Evolutionary conservation across 1,284 basidiomycete genomes (phyloP), one percentile per base, ranked within the genome.

Genomic region (Tilletia horrida): DNA sequence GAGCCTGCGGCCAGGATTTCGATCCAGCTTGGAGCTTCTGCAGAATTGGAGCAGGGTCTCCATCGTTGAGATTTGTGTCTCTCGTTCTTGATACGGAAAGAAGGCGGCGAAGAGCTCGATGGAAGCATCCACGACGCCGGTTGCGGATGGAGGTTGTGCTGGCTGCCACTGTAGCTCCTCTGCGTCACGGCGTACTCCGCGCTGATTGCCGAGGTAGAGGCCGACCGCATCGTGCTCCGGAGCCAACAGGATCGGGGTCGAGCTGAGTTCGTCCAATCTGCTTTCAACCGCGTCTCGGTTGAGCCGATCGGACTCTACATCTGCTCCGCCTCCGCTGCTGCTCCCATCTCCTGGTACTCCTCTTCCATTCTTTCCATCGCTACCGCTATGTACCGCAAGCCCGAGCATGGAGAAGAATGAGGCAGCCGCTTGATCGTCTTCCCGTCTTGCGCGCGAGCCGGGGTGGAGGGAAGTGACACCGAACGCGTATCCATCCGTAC

Each of bases 401-500:
- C 35, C 43, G n/a, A 27, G 23, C 40, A 63, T 14, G 13, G 55
- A 40, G 21, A 69, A 44, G 48, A 66, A 61, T 13, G 48, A 63
- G 14, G 62, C 52, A 27, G 55, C 65, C 18, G 35, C 73, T 1
- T 62, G 11, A 50, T 67, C 63, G 52, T 69, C 61, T 73, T 73
- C 6, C 81, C 79, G 1, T 83, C 84, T 3, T 71, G 70, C 55
- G 29, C 55, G 55, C 25, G 55, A 63, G 61, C 42, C 44, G 6
- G 40, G 42, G 31, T 85, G 75, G 27, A 90, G 83, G 64, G 88
- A 91, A 1, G 92, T 93, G 11, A 97, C 88, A 2, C 95, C 96
- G 83, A 92, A 95, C 0, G 90, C 93, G 81, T 93, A 95, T 0
- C 92, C 92, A 80, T 97, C 95, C 0, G 86, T 85, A 66, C 88